These are phyloP conservation scores for Monilinia vaccinii-corymbosi DNA, from an alignment of 2,329 filamentous ascomycete genomes.

Conservation along the genomic window DNA sequence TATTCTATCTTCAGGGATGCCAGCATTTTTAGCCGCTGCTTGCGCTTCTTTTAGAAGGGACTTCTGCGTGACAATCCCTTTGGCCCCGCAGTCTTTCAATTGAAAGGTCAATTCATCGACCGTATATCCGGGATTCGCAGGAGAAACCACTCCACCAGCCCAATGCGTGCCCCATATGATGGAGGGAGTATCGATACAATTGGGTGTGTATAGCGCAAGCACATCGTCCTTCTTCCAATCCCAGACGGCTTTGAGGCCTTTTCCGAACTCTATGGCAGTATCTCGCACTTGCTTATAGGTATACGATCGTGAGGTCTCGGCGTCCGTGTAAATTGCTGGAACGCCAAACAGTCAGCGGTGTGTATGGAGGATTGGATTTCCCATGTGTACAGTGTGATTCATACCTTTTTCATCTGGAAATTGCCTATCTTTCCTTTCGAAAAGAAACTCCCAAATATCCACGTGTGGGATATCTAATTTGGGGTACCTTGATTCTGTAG, in stretches of 20 bases:
- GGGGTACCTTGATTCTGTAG: conserved; percentile 23
- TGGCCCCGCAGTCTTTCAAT: conserved; percentile 67
- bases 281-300: conserved; percentile 60
- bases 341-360: neutral
- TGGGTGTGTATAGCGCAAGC: conserved; percentile 73
- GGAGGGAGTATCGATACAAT: conserved; percentile 73
- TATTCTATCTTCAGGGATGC: conserved; percentile 62
- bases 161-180: conserved; percentile 72
- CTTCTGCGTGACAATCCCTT: conserved; percentile 65
- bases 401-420: conserved; percentile 68
- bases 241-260: conserved; percentile 65
- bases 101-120: conserved; percentile 77
- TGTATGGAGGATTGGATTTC: neutral
- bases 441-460: conserved; percentile 72
- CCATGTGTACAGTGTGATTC: conserved; percentile 30
- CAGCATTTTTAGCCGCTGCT: conserved; percentile 59
- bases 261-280: conserved; percentile 66
- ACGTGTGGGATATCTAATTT: conserved; percentile 58
- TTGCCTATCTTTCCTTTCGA: conserved; percentile 55
- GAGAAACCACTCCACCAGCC: conserved; percentile 75
- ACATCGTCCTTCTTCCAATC: conserved; percentile 79
- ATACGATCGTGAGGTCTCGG: conserved; percentile 57
- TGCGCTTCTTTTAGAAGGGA: conserved; percentile 54
- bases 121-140: conserved; percentile 83
- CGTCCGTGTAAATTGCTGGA: conserved; percentile 69